A percentile compares a stretch with the other conserved stretches of the same genome.
Conservation (phyloP, 257 asterid genomes). For the Solanum boliviense region DNA sequence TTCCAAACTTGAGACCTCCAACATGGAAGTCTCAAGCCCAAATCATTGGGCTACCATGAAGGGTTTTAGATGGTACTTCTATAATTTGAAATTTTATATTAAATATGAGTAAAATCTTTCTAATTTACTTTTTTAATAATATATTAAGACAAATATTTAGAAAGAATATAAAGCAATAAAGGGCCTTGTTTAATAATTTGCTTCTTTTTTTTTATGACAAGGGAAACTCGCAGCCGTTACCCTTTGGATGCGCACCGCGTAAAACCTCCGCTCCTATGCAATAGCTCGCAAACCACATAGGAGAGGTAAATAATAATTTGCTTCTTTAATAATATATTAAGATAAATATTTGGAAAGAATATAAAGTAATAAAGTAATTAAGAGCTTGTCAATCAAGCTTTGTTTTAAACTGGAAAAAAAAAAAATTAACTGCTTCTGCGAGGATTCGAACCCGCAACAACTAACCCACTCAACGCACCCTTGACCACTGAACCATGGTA, state of each 20-base stretch:
- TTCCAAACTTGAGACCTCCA: not conserved
- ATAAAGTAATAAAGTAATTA: not conserved
- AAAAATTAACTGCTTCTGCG: not conserved
- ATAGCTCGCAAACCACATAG: too few relatives aligned
- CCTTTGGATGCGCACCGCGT: too few relatives aligned
- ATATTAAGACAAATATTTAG: not conserved
- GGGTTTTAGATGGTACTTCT: not conserved
- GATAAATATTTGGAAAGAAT: not conserved
- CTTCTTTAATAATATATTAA: not conserved
- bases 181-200: not conserved
- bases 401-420: not conserved
- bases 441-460: not conserved
- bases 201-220: not conserved
- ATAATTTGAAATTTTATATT: not conserved
- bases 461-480: not conserved
- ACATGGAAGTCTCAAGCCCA: not conserved
- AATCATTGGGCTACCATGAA: not conserved
- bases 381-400: not conserved
- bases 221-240: too few relatives aligned
- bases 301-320: too few relatives aligned
- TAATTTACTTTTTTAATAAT: not conserved
- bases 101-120: not conserved
- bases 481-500: not conserved
- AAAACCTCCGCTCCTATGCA: too few relatives aligned
- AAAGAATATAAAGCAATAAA: not conserved